Evolutionary conservation across 1,284 basidiomycete species (phyloP).

Genomic region (Trichosporon asahii): DNA sequence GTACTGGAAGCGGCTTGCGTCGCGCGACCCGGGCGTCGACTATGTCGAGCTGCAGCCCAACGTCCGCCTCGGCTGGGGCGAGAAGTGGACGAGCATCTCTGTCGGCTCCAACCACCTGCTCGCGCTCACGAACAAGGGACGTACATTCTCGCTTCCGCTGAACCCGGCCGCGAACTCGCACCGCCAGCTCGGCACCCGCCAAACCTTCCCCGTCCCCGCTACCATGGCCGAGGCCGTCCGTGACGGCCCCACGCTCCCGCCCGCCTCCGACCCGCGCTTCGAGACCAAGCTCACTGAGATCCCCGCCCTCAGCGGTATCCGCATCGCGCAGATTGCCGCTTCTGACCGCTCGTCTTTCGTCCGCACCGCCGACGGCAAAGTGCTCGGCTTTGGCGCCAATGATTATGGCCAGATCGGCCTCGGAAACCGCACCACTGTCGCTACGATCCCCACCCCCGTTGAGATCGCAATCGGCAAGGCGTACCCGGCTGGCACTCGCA

Average conservation of each 20-base stretch:
- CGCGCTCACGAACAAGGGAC: slow-evolving; percentile 75
- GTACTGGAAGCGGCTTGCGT: slow-evolving; percentile 41
- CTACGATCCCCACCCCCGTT: slow-evolving; percentile 75
- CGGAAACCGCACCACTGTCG: slow-evolving; percentile 64
- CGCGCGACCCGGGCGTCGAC: slow-evolving; percentile 46
- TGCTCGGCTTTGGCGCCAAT: slow-evolving; percentile 87
- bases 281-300: slow-evolving; percentile 75
- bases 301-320: slow-evolving; percentile 66
- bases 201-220: slow-evolving; percentile 55
- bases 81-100: slow-evolving; percentile 67
- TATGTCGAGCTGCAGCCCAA: slow-evolving; percentile 53
- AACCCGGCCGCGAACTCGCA: slow-evolving; percentile 73
- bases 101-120: slow-evolving; percentile 78
- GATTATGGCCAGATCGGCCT: slow-evolving; percentile 81
- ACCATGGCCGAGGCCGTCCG: slow-evolving; percentile 35
- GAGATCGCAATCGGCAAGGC: slow-evolving; percentile 67
- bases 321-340: slow-evolving; percentile 67
- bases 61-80: slow-evolving; percentile 58
- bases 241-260: slow-evolving; percentile 26
- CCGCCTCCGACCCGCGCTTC: slow-evolving; percentile 61
- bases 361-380: slow-evolving; percentile 65
- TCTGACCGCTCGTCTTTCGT: slow-evolving; percentile 72
- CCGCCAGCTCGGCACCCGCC: slow-evolving; percentile 77
- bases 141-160: slow-evolving; percentile 75
- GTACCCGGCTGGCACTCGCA: slow-evolving; percentile 58